Evolutionary conservation across 2,329 filamentous ascomycete species (phyloP).

Genomic region (Myriosclerotinia duriaeana): DNA sequence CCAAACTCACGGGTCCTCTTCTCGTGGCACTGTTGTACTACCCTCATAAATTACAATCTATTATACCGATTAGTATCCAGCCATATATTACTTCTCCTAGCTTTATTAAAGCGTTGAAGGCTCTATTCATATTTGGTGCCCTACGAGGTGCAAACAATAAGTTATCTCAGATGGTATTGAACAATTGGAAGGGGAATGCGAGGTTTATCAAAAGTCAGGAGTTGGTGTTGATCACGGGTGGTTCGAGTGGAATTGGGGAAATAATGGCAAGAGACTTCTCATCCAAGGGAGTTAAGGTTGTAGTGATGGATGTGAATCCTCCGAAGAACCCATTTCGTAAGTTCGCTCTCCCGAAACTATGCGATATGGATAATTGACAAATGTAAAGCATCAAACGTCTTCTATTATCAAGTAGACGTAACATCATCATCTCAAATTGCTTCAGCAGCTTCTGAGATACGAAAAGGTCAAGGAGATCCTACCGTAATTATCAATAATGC

Average conservation of each 20-base stretch:
- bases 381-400: constrained; percentile 50
- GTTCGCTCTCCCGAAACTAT: constrained; percentile 16
- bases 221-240: constrained; percentile 73
- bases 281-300: constrained; percentile 63
- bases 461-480: constrained; percentile 57
- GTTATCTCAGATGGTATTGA: constrained; percentile 50
- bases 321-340: constrained; percentile 42
- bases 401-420: constrained; percentile 68
- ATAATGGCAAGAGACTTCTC: constrained; percentile 63
- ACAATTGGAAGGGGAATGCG: constrained; percentile 52
- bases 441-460: constrained; percentile 53
- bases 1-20: constrained; percentile 31
- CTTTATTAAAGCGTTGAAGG: constrained; percentile 29
- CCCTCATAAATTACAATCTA: constrained; percentile 30
- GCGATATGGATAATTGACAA: constrained; percentile 13
- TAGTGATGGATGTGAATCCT: constrained; percentile 66
- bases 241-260: constrained; percentile 62
- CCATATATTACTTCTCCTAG: constrained; percentile 28
- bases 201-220: constrained; percentile 64
- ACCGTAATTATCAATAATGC: constrained; percentile 74
- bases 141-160: constrained; percentile 49
- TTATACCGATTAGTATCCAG: constrained; percentile 30
- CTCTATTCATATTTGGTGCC: constrained; percentile 53
- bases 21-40: constrained; percentile 34
- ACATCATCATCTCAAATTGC: constrained; percentile 56